Base-by-base conservation (phyloP, 257 asterid species). In the Solanum lycopersicoides region DNA sequence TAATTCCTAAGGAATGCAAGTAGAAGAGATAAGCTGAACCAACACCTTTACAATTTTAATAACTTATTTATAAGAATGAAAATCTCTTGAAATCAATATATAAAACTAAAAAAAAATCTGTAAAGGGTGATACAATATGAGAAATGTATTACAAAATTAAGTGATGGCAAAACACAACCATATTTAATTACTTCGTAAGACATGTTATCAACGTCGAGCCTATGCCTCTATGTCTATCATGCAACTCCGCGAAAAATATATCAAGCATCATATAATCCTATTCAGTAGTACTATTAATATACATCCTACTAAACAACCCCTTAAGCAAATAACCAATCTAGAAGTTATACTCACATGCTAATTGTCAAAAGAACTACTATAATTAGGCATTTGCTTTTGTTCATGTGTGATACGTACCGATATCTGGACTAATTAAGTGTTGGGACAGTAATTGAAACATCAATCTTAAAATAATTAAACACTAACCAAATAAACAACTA, bases 181-280 rank as follows among this genome's bases (percentile, higher is more conserved):
- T 79, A 45, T 65, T 86, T 50, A 50, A 50, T 65, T 91, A 96
- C 98, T 97, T 96, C 99, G 32, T 96, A 96, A 28, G 98, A 35
- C 98, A 95, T 96, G 50, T 93, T 95, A 89, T 95, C 98, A 82
- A 96, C 96, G 83, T 96, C 98, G 18, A 95, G 98, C 93, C 99
- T 93, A 96, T 89, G 44, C 92, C 98, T 87, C 96, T 90, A 90
- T 96, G 96, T 86, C 96, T 89, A 89, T 96, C 98, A n/a, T 92
- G 97, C 93, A 92, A 68, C 93, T 94, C 98, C 2, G 93, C 93
- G 50, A 91, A 83, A 79, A 91, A 91, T 71, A 98, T 95, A 93
- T 95, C 97, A 13, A 94, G 89, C 82, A 93, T 87, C 91, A 91
- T 89, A 87, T 92, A 91, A 87, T 95, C 97, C 98, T 96, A 65